These are phyloP conservation scores for Rhinocladiella mackenziei DNA, from an alignment of 2,329 filamentous ascomycete genomes.

Conservation along the genomic window DNA sequence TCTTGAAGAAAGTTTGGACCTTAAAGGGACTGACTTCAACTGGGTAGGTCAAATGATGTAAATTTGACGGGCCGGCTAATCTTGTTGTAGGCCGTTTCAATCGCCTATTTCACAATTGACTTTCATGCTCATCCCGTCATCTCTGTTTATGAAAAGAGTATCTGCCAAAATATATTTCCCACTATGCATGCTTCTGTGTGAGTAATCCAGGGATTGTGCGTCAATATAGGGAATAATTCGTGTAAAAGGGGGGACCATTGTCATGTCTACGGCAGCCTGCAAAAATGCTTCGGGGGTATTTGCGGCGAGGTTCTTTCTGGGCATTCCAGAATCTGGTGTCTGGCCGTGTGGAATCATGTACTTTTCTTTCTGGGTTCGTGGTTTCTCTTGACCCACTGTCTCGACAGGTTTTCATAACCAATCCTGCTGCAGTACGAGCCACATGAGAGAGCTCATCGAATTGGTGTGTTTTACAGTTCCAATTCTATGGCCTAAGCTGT, in stretches of 20 bases:
- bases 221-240: no score
- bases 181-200: conserved; percentile 45
- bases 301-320: conserved; percentile 28
- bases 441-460: conserved; percentile 26
- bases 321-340: conserved; percentile 28
- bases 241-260: conserved; percentile 32
- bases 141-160: conserved; percentile 26
- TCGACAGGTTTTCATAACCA: no score
- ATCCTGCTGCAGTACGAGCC: no score
- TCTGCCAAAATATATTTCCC: conserved; percentile 36
- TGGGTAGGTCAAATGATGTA: conserved; percentile 14
- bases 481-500: conserved; percentile 27
- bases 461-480: conserved; percentile 28
- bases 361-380: conserved; percentile 30
- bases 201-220: no score
- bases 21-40: conserved; percentile 25
- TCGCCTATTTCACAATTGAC: conserved; percentile 27
- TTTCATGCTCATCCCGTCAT: conserved; percentile 24
- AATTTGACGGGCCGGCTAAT: background rate
- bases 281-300: conserved; percentile 19
- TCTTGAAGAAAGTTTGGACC: conserved; percentile 16
- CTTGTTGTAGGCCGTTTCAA: conserved; percentile 20
- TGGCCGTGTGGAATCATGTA: conserved; percentile 30
- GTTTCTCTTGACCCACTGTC: no score
- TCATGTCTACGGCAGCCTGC: conserved; percentile 21